Evolutionary conservation across 768 basidiomycete species (phyloP).

Genomic region (Coprinopsis cinerea): DNA sequence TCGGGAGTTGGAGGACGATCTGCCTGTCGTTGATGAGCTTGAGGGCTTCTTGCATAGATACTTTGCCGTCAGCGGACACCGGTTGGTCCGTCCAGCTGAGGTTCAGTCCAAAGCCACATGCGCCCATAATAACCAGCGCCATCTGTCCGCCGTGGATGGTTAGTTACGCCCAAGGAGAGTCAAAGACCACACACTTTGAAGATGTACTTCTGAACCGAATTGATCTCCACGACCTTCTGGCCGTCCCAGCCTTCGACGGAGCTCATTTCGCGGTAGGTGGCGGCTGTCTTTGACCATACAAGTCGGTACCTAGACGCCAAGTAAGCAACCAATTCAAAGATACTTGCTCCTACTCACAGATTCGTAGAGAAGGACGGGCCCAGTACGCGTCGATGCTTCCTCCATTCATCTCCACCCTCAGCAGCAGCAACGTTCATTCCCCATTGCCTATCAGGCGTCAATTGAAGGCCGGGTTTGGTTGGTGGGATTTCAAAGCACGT

Average conservation of each 20-base stretch:
- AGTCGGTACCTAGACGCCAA: conserved; percentile 27
- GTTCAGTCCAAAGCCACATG: conserved; percentile 41
- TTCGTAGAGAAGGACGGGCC: conserved; percentile 39
- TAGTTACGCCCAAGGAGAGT: not conserved
- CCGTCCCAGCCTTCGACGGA: conserved; percentile 28
- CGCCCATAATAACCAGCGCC: conserved; percentile 37
- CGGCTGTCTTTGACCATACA: conserved; percentile 34
- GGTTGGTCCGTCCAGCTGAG: conserved; percentile 38
- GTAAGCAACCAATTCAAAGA: not conserved
- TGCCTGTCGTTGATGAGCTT: conserved; percentile 26
- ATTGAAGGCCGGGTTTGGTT: not conserved
- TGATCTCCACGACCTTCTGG: conserved; percentile 23
- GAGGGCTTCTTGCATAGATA: conserved; percentile 34
- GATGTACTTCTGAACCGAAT: conserved; percentile 27
- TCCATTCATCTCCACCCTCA: conserved; percentile 38
- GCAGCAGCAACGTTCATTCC: conserved; percentile 40
- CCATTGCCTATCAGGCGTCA: conserved; percentile 25
- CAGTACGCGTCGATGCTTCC: conserved; percentile 39
- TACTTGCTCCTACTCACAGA: conserved; percentile 24
- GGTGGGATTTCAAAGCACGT: conserved; percentile 10
- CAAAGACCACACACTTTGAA: conserved; percentile 24
- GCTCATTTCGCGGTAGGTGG: conserved; percentile 36
- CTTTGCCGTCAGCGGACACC: conserved; percentile 26
- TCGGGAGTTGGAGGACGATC: conserved; percentile 24
- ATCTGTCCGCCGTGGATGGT: too few relatives aligned